Evolutionary conservation across 129 eudicot species (phyloP).

Genomic region (Ambrosia artemisiifolia): DNA sequence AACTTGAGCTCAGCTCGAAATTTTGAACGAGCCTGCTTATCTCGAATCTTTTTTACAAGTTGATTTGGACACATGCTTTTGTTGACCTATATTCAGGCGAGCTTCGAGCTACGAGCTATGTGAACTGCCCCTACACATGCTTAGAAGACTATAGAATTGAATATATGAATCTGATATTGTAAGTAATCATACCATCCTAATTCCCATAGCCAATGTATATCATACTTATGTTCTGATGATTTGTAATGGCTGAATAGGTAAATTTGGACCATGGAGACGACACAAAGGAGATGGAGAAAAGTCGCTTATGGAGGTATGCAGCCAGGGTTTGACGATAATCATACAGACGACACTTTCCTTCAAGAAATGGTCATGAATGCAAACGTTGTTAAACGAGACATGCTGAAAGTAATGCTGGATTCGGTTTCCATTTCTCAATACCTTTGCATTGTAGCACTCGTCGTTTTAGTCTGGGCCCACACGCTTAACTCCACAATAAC

Average conservation of each 20-base stretch:
- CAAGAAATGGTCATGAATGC: slow-evolving; percentile 98
- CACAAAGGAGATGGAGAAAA: slow-evolving; percentile 75
- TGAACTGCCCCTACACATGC: neutral
- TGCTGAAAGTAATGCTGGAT: slow-evolving; percentile 72
- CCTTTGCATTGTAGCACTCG: slow-evolving; percentile 83
- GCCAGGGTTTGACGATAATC: slow-evolving; percentile 84
- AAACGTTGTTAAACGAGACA: slow-evolving; percentile 78
- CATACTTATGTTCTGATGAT: neutral
- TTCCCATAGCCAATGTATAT: neutral
- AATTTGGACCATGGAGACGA: slow-evolving; percentile 31
- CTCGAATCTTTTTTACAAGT: no score
- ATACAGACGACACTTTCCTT: slow-evolving; percentile 82
- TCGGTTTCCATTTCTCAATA: slow-evolving; percentile 87
- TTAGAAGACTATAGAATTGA: neutral
- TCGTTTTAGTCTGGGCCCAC: slow-evolving; percentile 77
- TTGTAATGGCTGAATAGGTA: neutral
- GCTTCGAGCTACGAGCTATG: no score
- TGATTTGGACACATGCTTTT: no score
- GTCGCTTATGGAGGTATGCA: slow-evolving; percentile 99
- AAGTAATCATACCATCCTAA: neutral
- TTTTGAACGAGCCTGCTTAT: no score
- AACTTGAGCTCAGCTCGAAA: no score
- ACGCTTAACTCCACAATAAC: slow-evolving; percentile 60
- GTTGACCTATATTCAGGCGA: no score
- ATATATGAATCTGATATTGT: neutral